Conservation (phyloP, 495 filamentous ascomycete species). For the Penicillium daleae region DNA sequence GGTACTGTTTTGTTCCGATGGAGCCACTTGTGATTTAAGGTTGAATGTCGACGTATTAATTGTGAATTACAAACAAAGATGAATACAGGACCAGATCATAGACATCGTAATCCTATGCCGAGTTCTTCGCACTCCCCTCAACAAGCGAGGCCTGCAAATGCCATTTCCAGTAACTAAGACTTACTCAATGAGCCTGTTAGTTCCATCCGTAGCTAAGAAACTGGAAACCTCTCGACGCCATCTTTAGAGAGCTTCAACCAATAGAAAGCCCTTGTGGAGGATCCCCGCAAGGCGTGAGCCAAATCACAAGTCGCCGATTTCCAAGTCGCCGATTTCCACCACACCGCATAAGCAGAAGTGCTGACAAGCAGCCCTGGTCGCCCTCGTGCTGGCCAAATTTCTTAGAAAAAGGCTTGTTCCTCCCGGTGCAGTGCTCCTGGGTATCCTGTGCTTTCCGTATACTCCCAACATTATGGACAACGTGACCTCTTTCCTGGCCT, state of each 20-base stretch:
- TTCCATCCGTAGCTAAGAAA: not conserved
- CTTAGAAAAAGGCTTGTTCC: not conserved
- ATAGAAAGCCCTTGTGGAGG: not conserved
- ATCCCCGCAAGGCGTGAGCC: not conserved
- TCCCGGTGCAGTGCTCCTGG: no score
- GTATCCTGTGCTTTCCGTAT: not conserved
- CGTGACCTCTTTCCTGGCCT: not conserved
- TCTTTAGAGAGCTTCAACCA: not conserved
- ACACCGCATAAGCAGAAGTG: not conserved
- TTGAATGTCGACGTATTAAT: not conserved
- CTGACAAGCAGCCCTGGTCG: not conserved
- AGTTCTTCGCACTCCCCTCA: no score
- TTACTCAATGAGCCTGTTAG: no score
- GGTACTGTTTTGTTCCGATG: not conserved
- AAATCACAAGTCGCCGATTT: slow-evolving; percentile 4
- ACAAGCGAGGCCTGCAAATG: not conserved
- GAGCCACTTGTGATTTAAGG: not conserved
- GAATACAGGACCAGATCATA: not conserved
- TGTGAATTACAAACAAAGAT: not conserved
- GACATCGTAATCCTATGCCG: not conserved
- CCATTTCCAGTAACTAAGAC: no score
- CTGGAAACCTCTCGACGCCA: not conserved
- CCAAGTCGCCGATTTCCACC: not conserved
- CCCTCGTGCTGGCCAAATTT: not conserved
- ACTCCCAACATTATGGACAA: slow-evolving; percentile 19